Percentiles rank a stretch among this genome's conserved stretches.
Evolutionary conservation across 2,329 filamentous ascomycete species (phyloP).

Genomic region (Microthyrium microscopicum): DNA sequence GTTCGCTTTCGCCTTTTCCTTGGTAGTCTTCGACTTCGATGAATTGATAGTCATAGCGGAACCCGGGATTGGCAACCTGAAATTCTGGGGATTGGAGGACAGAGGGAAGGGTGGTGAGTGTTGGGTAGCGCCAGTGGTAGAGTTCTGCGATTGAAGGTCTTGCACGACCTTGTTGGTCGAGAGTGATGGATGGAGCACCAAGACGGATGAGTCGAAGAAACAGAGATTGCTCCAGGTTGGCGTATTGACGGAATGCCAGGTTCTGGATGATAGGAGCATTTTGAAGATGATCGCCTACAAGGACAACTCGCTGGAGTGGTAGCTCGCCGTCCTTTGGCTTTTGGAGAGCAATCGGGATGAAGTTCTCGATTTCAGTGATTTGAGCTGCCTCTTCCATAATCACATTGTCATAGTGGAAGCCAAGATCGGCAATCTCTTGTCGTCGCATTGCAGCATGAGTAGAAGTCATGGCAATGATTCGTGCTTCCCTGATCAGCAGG

Average conservation of each 20-base stretch:
- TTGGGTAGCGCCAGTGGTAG: slow-evolving; percentile 84
- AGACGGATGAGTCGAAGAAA: slow-evolving; percentile 83
- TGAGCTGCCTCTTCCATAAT: slow-evolving; percentile 98
- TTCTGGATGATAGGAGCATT: slow-evolving; percentile 95
- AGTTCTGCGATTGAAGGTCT: slow-evolving; percentile 73
- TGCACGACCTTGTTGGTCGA: slow-evolving; percentile 87
- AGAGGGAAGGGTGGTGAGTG: slow-evolving; percentile 60
- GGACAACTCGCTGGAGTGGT: slow-evolving; percentile 69
- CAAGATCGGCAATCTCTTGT: slow-evolving; percentile 76
- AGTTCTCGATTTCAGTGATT: slow-evolving; percentile 93
- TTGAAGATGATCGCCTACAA: slow-evolving; percentile 90
- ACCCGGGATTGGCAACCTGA: slow-evolving; percentile 69
- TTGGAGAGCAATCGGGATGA: slow-evolving; percentile 88
- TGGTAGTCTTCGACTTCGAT: slow-evolving; percentile 92
- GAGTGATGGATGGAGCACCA: slow-evolving; percentile 75
- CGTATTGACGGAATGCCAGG: slow-evolving; percentile 82
- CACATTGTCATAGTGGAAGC: slow-evolving; percentile 94
- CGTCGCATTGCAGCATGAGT: slow-evolving; percentile 93
- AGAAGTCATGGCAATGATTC: slow-evolving; percentile 95
- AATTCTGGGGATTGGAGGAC: slow-evolving; percentile 58
- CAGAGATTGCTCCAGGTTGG: slow-evolving; percentile 88
- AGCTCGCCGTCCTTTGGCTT: slow-evolving; percentile 57
- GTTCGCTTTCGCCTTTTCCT: slow-evolving; percentile 72
- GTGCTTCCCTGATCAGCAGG: slow-evolving; percentile 84
- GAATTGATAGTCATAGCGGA: slow-evolving; percentile 90